Evolutionary conservation across 139 green algal species (phyloP).

Genomic region (Coelastrella sp.): DNA sequence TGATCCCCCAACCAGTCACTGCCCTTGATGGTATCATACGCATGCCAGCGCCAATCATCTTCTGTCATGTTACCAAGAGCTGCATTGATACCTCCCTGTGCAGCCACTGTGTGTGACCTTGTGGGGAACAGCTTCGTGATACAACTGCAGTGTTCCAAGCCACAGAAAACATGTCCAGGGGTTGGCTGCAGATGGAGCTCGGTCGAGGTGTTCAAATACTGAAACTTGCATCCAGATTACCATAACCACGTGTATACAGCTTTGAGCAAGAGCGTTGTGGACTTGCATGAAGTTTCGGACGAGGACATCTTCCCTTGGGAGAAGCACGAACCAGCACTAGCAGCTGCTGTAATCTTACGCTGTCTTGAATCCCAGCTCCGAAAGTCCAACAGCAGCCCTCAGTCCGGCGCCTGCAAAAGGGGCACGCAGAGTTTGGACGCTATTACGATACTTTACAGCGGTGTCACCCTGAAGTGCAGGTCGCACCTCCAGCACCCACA

Average conservation of each 20-base stretch:
- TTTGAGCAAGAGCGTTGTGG: no score
- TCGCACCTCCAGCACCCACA: constrained; percentile 88
- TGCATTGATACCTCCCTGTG: constrained; percentile 99
- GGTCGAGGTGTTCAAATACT: no score
- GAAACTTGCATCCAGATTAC: no score
- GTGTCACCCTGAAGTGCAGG: not conserved
- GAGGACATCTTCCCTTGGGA: no score
- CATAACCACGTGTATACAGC: no score
- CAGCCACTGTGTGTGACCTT: constrained; percentile 97
- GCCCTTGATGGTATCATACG: constrained; percentile 99
- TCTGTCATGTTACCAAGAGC: constrained; percentile 98
- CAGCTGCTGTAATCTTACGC: constrained; percentile 83
- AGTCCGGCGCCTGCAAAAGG: constrained; percentile 81
- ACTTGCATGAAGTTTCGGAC: no score
- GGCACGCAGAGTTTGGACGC: constrained; percentile 20
- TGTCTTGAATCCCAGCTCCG: constrained; percentile 96
- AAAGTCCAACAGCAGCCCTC: constrained; percentile 93
- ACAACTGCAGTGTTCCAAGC: constrained; percentile 87
- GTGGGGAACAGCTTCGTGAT: constrained; percentile 99
- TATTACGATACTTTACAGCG: constrained; percentile 4
- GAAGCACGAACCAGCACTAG: no score
- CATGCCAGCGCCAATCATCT: constrained; percentile 99
- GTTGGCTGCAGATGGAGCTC: no score
- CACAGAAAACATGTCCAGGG: no score
- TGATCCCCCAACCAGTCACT: constrained; percentile 98